Evolutionary conservation across 768 basidiomycete genomes (phyloP).

Genomic region (Mycena alexandri): DNA sequence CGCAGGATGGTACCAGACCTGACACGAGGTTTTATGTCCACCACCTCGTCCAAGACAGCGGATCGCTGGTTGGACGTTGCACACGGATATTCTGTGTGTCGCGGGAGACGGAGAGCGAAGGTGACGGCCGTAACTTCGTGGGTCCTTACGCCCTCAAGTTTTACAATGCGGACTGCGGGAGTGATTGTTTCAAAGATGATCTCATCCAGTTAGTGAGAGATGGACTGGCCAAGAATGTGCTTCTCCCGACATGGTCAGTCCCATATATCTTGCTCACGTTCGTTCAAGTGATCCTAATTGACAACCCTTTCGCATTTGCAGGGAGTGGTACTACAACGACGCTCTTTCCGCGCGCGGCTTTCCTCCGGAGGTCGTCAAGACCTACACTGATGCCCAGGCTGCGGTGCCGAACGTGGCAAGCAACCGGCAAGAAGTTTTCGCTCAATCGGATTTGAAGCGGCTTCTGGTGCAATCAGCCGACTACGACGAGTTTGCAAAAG

Average conservation of each 20-base stretch:
- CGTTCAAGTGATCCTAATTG: constrained; percentile 11
- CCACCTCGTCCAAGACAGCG: constrained; percentile 17
- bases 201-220: constrained; percentile 4
- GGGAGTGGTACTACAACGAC: constrained; percentile 26
- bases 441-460: constrained; percentile 23
- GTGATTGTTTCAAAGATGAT: constrained; percentile 14
- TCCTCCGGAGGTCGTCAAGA: constrained; percentile 11
- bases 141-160: constrained; percentile 25
- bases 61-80: constrained; percentile 26
- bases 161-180: constrained; percentile 13
- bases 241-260: constrained; percentile 29
- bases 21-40: not conserved
- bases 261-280: constrained; percentile 11
- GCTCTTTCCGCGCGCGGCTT: constrained; percentile 20
- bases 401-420: constrained; percentile 12
- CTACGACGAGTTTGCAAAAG: constrained; percentile 12
- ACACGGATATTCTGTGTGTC: constrained; percentile 26
- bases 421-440: constrained; percentile 23
- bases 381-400: constrained; percentile 7
- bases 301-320: constrained; percentile 2
- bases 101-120: constrained; percentile 11
- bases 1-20: constrained; percentile 1
- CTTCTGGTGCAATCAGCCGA: constrained; percentile 17
- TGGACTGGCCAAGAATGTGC: constrained; percentile 19
- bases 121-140: not conserved